Evolutionary conservation across 768 basidiomycete species (phyloP).

Genomic region (Mycena leptocephala): DNA sequence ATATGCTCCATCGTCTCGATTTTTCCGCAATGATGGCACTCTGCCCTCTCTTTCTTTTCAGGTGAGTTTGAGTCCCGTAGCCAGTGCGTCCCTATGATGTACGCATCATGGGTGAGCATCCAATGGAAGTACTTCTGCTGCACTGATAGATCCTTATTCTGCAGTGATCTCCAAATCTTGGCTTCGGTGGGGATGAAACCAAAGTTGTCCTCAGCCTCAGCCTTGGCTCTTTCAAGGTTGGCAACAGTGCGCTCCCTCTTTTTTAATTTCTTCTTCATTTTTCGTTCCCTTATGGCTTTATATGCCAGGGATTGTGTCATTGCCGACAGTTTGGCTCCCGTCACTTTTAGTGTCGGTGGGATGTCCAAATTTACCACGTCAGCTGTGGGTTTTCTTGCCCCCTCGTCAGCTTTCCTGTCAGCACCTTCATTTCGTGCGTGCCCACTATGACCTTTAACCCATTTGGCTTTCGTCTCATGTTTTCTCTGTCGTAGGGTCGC

Average conservation of each 20-base stretch:
- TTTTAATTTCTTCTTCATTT: background rate
- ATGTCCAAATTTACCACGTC: background rate
- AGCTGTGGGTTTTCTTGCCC: background rate
- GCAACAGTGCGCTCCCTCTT: background rate
- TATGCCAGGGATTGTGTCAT: conserved; percentile 41
- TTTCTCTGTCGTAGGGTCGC: conserved; percentile 29
- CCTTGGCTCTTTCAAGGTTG: conserved; percentile 19
- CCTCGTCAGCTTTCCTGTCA: conserved; percentile 37
- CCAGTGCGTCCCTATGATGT: conserved; percentile 39
- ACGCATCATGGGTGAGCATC: conserved; percentile 39
- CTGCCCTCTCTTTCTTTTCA: conserved; percentile 5
- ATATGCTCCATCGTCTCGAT: conserved; percentile 40
- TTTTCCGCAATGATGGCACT: conserved; percentile 28
- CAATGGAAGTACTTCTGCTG: conserved; percentile 29
- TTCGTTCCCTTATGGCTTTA: conserved; percentile 15
- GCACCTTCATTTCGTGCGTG: conserved; percentile 40
- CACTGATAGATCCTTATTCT: conserved; percentile 26
- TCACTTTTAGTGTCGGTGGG: background rate
- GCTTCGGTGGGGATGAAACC: background rate
- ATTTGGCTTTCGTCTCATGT: conserved; percentile 34
- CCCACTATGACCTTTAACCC: conserved; percentile 46
- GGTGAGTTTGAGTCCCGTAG: background rate
- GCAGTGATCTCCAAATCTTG: conserved; percentile 29
- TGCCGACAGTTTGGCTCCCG: conserved; percentile 27
- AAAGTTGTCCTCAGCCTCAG: background rate